Evolutionary conservation across 2,329 filamentous ascomycete genomes (phyloP), one percentile per base, ranked within the genome.

Genomic region (Verticillium nonalfalfae): DNA sequence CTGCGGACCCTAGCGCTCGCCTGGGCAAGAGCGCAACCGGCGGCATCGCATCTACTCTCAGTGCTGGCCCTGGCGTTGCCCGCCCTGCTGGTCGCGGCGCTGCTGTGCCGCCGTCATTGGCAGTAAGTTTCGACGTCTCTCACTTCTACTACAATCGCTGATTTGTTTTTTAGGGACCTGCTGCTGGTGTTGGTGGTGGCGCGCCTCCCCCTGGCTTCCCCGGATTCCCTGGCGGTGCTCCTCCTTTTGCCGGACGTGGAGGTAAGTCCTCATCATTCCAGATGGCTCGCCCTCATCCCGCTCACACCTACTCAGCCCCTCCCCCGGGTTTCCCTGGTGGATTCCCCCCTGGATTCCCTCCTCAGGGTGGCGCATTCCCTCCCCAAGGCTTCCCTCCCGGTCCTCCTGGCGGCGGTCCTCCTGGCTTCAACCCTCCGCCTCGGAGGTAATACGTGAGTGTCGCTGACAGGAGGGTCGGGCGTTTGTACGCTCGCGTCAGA

Each of bases 1-100:
- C 96, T 10, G 91, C 93, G 70, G 95, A 99, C 71, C 94, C 95
- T 60, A 91, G 93, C 69, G 88, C 94, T 57, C 86, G 95, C 76
- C 85, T 99, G 65, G 95, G 93, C 72, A 89, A 90, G 75, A 86
- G 84, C 66, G 86, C 86, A 35, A 83, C 89, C 36, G 85, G 88
- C 63, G 89, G 88, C 62, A 82, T 85, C 39, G 79, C 90, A 52
- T 86, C 90, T 59, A 86, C 90, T 40, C 81, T 97, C 68, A 83
- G 89, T 64, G 86, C 92, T 68, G 95, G 95, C 58, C 91, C 93
- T 65, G 95, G 95, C 70, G 92, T 98, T 67, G 90, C 92, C 66
- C 89, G 93, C 73, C 93, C 95, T 68, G 93, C 93, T 70, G 95
- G 95, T 69, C 86, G 95, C 76, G 95, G 95, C 67, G 80, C 84